A percentile compares a stretch with the other conserved stretches of the same genome.
phyloP scores from a whole-genome alignment of 2,329 filamentous ascomycete genomes.

The Hysterium pulicare region DNA sequence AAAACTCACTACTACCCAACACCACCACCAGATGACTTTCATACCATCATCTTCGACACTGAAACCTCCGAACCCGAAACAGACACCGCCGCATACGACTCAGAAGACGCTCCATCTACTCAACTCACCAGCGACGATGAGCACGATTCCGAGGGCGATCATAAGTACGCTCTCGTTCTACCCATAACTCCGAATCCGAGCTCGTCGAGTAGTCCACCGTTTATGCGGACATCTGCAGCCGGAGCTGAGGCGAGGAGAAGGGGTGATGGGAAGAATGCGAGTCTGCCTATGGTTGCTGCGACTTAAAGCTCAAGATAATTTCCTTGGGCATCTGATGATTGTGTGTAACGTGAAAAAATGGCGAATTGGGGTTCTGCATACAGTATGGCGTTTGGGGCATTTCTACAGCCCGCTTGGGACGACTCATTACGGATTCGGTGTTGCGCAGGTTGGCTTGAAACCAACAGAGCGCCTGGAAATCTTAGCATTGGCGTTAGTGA shows the following conservation, averaged over 20 bases:
- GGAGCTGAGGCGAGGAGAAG: slow-evolving; percentile 9
- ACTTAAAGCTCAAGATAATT: no score
- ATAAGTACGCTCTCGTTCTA: background rate
- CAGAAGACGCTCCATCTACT: slow-evolving; percentile 21
- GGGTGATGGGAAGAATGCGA: slow-evolving; percentile 16
- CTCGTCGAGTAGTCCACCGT: background rate
- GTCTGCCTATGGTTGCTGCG: slow-evolving; percentile 26
- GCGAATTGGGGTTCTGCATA: no score
- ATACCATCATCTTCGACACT: background rate
- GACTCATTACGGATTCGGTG: no score
- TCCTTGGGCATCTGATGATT: background rate
- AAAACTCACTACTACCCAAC: background rate
- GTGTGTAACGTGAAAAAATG: no score
- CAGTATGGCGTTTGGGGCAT: no score
- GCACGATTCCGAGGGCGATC: slow-evolving; percentile 7
- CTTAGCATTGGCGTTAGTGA: no score
- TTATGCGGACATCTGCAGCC: slow-evolving; percentile 20
- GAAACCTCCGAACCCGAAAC: background rate
- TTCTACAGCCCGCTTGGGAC: no score
- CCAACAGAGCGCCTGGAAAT: no score
- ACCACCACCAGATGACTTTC: background rate
- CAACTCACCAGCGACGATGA: slow-evolving; percentile 22
- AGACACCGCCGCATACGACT: slow-evolving; percentile 9
- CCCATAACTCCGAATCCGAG: background rate
- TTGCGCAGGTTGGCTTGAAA: no score